These are phyloP conservation scores for Scheffersomyces quercinus DNA, from an alignment of 1,139 yeast genomes.

Conservation along the genomic window DNA sequence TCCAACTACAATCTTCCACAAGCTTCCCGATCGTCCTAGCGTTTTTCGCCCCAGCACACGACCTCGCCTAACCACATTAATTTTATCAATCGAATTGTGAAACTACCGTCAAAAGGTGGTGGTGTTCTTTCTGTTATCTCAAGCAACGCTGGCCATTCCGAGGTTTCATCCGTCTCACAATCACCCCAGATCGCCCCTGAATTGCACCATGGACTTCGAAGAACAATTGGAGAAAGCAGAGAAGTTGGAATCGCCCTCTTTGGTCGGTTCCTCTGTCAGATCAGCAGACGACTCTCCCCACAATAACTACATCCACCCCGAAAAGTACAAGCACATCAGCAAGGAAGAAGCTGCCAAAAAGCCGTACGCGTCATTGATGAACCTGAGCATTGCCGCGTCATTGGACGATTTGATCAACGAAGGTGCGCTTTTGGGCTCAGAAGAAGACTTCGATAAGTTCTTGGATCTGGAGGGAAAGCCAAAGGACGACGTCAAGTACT, in stretches of 20 bases:
- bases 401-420: slow-evolving; percentile 59
- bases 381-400: slow-evolving; percentile 39
- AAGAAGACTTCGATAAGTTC: slow-evolving; percentile 52
- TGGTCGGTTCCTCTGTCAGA: slow-evolving; percentile 56
- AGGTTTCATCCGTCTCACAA: not conserved
- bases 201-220: slow-evolving; percentile 50
- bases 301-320: slow-evolving; percentile 50
- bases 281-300: slow-evolving; percentile 52
- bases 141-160: not conserved
- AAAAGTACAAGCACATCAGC: slow-evolving; percentile 30
- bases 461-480: slow-evolving; percentile 56
- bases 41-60: too few species aligned
- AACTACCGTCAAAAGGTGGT: too few species aligned
- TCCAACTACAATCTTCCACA: too few species aligned
- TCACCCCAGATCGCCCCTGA: not conserved
- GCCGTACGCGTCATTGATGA: slow-evolving; percentile 14
- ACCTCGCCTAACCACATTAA: too few species aligned
- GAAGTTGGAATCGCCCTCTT: slow-evolving; percentile 51
- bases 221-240: slow-evolving; percentile 60
- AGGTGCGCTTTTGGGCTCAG: slow-evolving; percentile 62
- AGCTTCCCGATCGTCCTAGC: too few species aligned
- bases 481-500: slow-evolving; percentile 44
- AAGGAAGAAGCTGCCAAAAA: slow-evolving; percentile 10
- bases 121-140: not conserved
- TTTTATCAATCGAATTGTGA: too few species aligned